These are phyloP conservation scores for Kuraishia ogatae DNA, from an alignment of 805 yeast genomes.

Conservation along the genomic window DNA sequence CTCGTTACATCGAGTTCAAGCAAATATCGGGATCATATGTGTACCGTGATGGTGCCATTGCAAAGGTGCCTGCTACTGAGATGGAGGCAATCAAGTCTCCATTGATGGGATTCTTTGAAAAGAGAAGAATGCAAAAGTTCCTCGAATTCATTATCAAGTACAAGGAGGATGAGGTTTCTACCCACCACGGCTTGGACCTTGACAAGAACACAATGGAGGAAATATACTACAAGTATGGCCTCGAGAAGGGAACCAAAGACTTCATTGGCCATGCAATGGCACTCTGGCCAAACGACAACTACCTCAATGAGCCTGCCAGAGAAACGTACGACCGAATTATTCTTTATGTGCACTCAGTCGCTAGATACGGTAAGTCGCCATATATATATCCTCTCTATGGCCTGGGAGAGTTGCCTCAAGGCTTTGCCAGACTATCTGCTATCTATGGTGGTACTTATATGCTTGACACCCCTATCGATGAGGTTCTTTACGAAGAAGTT, in stretches of 20 bases:
- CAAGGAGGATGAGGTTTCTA: conserved; percentile 65
- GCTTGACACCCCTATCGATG: conserved; percentile 95
- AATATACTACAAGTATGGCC: conserved; percentile 79
- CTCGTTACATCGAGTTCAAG: conserved; percentile 91
- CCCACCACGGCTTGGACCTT: conserved; percentile 81
- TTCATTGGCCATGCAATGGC: conserved; percentile 99
- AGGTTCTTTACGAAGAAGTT: conserved; percentile 58
- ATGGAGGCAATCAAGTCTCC: conserved; percentile 87
- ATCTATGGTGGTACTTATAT: conserved; percentile 98
- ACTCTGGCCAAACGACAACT: conserved; percentile 87
- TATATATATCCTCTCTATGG: conserved; percentile 95
- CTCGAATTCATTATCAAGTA: conserved; percentile 81
- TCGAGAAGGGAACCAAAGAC: conserved; percentile 89
- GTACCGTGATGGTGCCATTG: conserved; percentile 80
- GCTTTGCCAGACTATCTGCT: conserved; percentile 93
- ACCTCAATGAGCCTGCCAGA: conserved; percentile 81
- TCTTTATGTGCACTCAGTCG: conserved; percentile 82
- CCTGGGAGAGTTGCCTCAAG: conserved; percentile 97
- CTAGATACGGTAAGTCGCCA: conserved; percentile 93
- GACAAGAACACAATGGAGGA: conserved; percentile 89
- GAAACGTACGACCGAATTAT: conserved; percentile 83
- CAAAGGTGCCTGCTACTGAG: conserved; percentile 91
- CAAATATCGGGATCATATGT: conserved; percentile 96
- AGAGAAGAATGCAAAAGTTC: conserved; percentile 88
- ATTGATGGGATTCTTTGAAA: conserved; percentile 92